Conservation (phyloP, 352 stramenopile genomes). For the Pythium sp. region DNA sequence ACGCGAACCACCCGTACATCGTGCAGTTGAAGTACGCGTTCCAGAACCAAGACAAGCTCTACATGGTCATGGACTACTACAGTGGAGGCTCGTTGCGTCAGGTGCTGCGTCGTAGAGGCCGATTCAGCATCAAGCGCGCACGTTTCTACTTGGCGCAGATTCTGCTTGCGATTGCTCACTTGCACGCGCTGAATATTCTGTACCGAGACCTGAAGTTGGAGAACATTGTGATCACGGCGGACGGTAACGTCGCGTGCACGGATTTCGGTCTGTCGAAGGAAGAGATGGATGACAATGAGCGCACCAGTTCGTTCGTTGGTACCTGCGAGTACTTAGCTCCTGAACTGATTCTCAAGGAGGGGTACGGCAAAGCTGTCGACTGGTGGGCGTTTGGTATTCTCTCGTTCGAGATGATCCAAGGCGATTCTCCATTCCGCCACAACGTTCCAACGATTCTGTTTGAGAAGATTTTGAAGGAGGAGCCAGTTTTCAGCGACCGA, state of each 20-base stretch:
- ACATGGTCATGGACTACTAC: slow-evolving; percentile 85
- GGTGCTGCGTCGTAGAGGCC: slow-evolving; percentile 55
- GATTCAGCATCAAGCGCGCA: slow-evolving; percentile 71
- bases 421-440: slow-evolving; percentile 71
- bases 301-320: slow-evolving; percentile 66
- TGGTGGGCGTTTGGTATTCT: slow-evolving; percentile 80
- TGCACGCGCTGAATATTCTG: slow-evolving; percentile 64
- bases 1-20: slow-evolving; percentile 76
- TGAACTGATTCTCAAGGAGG: slow-evolving; percentile 69
- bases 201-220: slow-evolving; percentile 76
- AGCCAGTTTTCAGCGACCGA: slow-evolving; percentile 63
- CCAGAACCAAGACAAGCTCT: slow-evolving; percentile 79
- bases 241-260: slow-evolving; percentile 68
- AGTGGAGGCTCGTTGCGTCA: slow-evolving; percentile 66
- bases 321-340: slow-evolving; percentile 77
- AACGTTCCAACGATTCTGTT: slow-evolving; percentile 65
- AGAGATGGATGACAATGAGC: slow-evolving; percentile 67
- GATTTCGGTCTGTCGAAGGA: slow-evolving; percentile 78
- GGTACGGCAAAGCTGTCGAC: slow-evolving; percentile 68
- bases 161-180: slow-evolving; percentile 58
- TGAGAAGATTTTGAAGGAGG: slow-evolving; percentile 77
- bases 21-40: slow-evolving; percentile 74
- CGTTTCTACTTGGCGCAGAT: slow-evolving; percentile 71
- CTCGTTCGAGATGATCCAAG: slow-evolving; percentile 74
- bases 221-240: slow-evolving; percentile 71